Conservation (phyloP, 148 eudicot species). For the Heliosperma pusillum region DNA sequence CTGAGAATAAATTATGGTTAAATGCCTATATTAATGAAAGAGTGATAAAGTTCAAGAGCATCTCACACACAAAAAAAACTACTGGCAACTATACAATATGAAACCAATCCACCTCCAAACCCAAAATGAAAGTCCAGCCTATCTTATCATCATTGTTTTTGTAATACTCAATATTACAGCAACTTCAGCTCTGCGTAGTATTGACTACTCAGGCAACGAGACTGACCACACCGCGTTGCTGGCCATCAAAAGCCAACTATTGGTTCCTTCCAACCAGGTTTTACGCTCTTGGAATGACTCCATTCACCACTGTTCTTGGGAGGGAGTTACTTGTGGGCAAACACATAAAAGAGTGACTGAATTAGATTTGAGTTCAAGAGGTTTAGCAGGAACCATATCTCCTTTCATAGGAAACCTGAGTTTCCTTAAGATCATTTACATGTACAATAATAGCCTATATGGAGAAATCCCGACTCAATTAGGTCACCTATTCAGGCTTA, state of each 20-base stretch:
- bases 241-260: constrained; percentile 34
- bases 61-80: neutral
- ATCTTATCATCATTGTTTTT: neutral
- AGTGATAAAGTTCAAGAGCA: neutral
- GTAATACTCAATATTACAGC: neutral
- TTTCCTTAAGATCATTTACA: neutral
- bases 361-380: constrained; percentile 20
- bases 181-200: neutral
- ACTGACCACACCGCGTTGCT: constrained; percentile 29
- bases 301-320: constrained; percentile 24
- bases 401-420: constrained; percentile 41
- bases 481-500: constrained; percentile 26
- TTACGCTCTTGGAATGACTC: constrained; percentile 44
- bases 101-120: neutral
- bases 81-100: neutral
- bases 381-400: constrained; percentile 29
- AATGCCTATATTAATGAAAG: neutral
- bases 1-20: too few relatives aligned
- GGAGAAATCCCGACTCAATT: constrained; percentile 17
- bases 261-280: constrained; percentile 10
- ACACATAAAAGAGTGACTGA: constrained; percentile 23
- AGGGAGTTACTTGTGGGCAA: constrained; percentile 28
- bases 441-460: neutral
- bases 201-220: neutral
- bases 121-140: neutral